Base-by-base conservation (phyloP, 208 protist species). In the Phytomonas francai region DNA sequence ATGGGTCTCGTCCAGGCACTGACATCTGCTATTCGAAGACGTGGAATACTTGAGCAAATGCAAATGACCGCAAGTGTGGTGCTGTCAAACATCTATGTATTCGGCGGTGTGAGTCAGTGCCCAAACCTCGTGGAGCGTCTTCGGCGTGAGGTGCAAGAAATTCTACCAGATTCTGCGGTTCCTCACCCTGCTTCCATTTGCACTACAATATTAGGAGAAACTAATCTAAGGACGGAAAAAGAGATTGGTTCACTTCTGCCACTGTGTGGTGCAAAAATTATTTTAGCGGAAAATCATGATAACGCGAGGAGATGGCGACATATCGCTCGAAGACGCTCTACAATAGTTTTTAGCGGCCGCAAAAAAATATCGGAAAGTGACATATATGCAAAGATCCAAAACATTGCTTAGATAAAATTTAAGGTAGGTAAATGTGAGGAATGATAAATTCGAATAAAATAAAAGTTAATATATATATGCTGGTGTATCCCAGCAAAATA, bases 1-100 rank as follows among this genome's bases (percentile, higher is more conserved):
- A 77, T 87, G 65, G 88, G 85, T 9, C 61, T 92, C 3, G 63
- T 68, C 14, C 78, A 90, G 70, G 77, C 75, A 33, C 66, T 86
- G 36, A 71, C 74, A 62, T 62, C 34, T 3, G 33, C 33, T 42
- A 62, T 33, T 11, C 14, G 9, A 22, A 6, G 31, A 62, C 30
- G 34, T 22, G 34, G 34, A 33, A 62, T 62, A 19, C 34, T 62
- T 22, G 12, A 62, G 30, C 34, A 33, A 62, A 62, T 62, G 5
- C 58, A 62, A 62, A 62, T 42, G 34, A 62, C 16, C 7, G 16
- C 12, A 49, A 19, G 16, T 19, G 14, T 49, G 14, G 39, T 49
- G 12, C 4, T 49, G 39, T 49, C 39, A 2, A 49, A 49, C 39
- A 49, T 89, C 12, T 76, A 78, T 51, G 78, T 85, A 34, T 88